phyloP scores from a whole-genome alignment of 306 rosid genomes.

The Corylus avellana region DNA sequence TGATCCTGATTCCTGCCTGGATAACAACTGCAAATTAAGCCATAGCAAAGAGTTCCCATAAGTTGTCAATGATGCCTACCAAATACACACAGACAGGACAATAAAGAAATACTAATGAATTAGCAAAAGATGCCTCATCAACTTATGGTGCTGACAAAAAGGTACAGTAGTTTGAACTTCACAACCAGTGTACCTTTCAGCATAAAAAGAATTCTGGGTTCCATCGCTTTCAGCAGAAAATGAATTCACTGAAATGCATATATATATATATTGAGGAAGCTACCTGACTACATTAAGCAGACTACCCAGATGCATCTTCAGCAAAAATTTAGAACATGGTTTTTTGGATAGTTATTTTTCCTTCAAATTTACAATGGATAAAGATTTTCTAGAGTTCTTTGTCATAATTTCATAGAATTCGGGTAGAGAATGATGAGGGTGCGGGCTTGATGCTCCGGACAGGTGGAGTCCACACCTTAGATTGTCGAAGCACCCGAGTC shows the following conservation, averaged over 20 bases:
- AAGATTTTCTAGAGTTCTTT: too few species aligned
- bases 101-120: neutral
- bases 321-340: too few species aligned
- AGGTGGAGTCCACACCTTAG: too few species aligned
- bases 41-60: neutral
- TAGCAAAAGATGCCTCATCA: neutral
- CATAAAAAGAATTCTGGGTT: neutral
- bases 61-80: conserved; percentile 2
- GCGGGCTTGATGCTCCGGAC: too few species aligned
- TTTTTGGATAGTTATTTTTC: too few species aligned
- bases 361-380: too few species aligned
- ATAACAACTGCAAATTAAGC: neutral
- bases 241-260: neutral
- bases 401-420: too few species aligned
- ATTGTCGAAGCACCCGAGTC: too few species aligned
- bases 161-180: neutral
- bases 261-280: too few species aligned
- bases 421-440: too few species aligned
- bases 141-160: neutral
- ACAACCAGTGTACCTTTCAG: neutral
- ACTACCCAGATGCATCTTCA: too few species aligned
- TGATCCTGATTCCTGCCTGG: neutral
- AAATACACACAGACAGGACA: neutral
- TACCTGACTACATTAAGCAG: too few species aligned
- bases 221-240: neutral